Base-by-base conservation (phyloP, 1,139 yeast species). In the Saccharomycopsis hybrid region DNA sequence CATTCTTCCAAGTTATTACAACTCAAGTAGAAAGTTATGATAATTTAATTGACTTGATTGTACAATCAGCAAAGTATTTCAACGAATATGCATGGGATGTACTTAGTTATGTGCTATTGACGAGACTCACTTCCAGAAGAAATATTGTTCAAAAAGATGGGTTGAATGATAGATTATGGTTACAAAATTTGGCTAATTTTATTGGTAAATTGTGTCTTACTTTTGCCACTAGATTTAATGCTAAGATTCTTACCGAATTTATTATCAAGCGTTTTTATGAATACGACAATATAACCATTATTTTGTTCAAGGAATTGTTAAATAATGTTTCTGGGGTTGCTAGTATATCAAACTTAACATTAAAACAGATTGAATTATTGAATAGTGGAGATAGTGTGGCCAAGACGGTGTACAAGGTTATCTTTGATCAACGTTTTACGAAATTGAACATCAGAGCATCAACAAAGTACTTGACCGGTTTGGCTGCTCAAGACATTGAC, bases 1-100 rank as follows among this genome's bases (percentile, higher is more conserved):
- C 96, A 1, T 79, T 94, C 33, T 77, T 85, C 37, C 65, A 74
- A 40, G 76, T 85, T 1, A 73, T 82, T 40, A 69, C 84, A 30
- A 78, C 77, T 51, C 90, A 83, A 60, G 81, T 92, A 54, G 98
- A 94, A 64, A 88, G 95, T 68, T 94, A 92, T 62, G 96, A 86
- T 62, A 92, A 89, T 62, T 76, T 89, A 57, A 87, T 82, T 49
- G 81, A 78, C 43, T 71, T 89, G 51, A 82, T 92, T 9, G 90
- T 88, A 8, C 85, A 84, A 50, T 80, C 95, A 2, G 90, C 96
- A 0, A 71, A 82, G 44, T 85, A 81, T 59, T 87, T 89, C 63
- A 85, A 84, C 51, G 75, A 71, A 5, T 82, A 85, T 61, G 92
- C 90, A 0, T 89, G 95, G 90, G 97, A 90, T 63, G 85, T 81